Conservation (phyloP, 495 filamentous ascomycete species). For the Penicillium odoratum region DNA sequence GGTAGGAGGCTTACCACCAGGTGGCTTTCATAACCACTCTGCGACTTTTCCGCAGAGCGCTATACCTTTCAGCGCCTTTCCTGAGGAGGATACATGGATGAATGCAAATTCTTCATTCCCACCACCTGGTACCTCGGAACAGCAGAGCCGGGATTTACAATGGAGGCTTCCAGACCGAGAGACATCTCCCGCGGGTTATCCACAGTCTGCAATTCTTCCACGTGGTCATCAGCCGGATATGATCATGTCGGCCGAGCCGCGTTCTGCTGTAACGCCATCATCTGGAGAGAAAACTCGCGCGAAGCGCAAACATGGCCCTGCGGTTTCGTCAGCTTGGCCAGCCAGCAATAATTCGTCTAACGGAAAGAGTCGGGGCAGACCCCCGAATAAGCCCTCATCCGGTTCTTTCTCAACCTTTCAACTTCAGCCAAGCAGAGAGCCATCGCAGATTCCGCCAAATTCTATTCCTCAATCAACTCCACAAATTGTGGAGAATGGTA, state of each 20-base stretch:
- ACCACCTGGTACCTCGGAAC: slow-evolving; percentile 25
- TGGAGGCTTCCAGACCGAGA: slow-evolving; percentile 50
- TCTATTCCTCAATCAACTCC: slow-evolving; percentile 31
- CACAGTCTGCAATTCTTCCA: slow-evolving; percentile 80
- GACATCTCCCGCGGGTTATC: slow-evolving; percentile 67
- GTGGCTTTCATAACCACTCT: slow-evolving; percentile 50
- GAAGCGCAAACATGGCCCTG: slow-evolving; percentile 81
- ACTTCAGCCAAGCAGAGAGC: slow-evolving; percentile 57
- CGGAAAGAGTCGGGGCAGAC: slow-evolving; percentile 80
- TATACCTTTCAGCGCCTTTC: slow-evolving; percentile 61
- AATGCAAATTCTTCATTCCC: slow-evolving; percentile 45
- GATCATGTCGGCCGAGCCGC: slow-evolving; percentile 58
- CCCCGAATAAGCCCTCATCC: slow-evolving; percentile 74
- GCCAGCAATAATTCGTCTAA: slow-evolving; percentile 62
- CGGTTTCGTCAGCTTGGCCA: slow-evolving; percentile 94
- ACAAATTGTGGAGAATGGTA: slow-evolving; percentile 28
- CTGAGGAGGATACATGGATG: slow-evolving; percentile 60
- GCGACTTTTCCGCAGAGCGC: slow-evolving; percentile 57
- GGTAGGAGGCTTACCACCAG: slow-evolving; percentile 55
- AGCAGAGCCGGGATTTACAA: slow-evolving; percentile 41
- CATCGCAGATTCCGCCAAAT: slow-evolving; percentile 29
- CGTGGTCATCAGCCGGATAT: slow-evolving; percentile 50
- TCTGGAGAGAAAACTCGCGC: slow-evolving; percentile 53
- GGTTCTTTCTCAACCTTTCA: slow-evolving; percentile 90
- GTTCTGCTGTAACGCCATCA: slow-evolving; percentile 67